phyloP scores from a whole-genome alignment of 805 yeast species.

The Pichia rugopelliculosa region DNA sequence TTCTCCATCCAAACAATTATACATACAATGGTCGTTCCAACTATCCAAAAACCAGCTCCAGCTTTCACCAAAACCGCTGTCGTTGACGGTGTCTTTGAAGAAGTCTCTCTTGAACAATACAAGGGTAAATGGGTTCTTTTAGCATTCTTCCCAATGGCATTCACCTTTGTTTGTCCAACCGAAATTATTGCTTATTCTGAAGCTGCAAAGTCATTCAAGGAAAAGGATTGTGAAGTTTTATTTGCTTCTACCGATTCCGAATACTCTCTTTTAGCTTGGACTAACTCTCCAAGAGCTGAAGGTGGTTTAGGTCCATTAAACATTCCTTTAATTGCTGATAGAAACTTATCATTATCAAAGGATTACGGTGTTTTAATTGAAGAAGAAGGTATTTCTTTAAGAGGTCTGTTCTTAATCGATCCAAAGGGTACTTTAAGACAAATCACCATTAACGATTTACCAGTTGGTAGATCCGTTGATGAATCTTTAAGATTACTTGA shows the following conservation, averaged over 20 bases:
- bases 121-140: constrained; percentile 96
- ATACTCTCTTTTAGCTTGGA: constrained; percentile 96
- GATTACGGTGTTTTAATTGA: constrained; percentile 97
- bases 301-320: constrained; percentile 97
- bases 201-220: constrained; percentile 83
- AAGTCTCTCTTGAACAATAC: constrained; percentile 88
- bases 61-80: constrained; percentile 95
- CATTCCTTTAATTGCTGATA: constrained; percentile 93
- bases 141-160: constrained; percentile 97
- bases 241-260: constrained; percentile 98
- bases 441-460: constrained; percentile 95
- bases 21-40: constrained; percentile 57
- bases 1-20: not conserved
- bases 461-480: constrained; percentile 98
- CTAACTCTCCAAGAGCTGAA: constrained; percentile 90
- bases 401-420: constrained; percentile 98
- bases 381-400: constrained; percentile 94
- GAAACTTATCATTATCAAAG: constrained; percentile 88
- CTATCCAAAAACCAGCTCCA: constrained; percentile 95
- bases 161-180: constrained; percentile 99
- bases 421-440: constrained; percentile 94
- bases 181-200: constrained; percentile 98
- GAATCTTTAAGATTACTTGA: constrained; percentile 96
- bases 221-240: constrained; percentile 78
- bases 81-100: constrained; percentile 93